A percentile compares a stretch with the other conserved stretches of the same genome.
Conservation (phyloP, 257 asterid species). For the Capsicum baccatum region DNA sequence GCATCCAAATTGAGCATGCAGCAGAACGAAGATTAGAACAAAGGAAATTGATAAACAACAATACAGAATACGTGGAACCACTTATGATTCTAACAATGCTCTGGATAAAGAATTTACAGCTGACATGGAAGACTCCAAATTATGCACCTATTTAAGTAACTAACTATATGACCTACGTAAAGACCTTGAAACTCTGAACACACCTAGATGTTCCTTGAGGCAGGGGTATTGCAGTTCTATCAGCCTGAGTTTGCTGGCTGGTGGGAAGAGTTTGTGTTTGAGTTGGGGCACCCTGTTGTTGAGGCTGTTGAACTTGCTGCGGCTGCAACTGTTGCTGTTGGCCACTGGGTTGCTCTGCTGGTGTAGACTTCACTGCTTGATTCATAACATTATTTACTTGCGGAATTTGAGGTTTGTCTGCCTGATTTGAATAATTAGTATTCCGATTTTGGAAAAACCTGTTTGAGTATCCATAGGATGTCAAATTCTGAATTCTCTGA, state of each 20-base stretch:
- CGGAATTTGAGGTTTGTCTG: conserved; percentile 63
- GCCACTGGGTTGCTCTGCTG: conserved; percentile 52
- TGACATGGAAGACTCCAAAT: conserved; percentile 48
- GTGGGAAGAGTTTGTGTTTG: conserved; percentile 60
- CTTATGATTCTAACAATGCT: conserved; percentile 22
- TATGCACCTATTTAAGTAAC: conserved; percentile 56
- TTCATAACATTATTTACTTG: conserved; percentile 58
- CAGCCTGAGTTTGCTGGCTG: conserved; percentile 73
- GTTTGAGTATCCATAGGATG: conserved; percentile 69
- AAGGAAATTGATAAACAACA: neutral
- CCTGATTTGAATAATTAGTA: conserved; percentile 55
- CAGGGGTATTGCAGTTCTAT: conserved; percentile 70
- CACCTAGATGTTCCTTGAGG: conserved; percentile 99
- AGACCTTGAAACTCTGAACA: conserved; percentile 80
- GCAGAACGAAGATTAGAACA: conserved; percentile 22
- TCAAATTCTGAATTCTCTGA: conserved; percentile 85
- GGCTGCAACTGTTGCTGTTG: conserved; percentile 49
- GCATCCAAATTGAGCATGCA: neutral
- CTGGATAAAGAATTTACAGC: conserved; percentile 56
- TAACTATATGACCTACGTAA: conserved; percentile 65
- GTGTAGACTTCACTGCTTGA: conserved; percentile 50
- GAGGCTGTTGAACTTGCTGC: conserved; percentile 61
- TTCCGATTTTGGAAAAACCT: conserved; percentile 76
- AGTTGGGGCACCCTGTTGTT: conserved; percentile 42
- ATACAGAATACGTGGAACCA: conserved; percentile 18